Evolutionary conservation across 164 flowering plant species (phyloP).

Genomic region (Kingdonia uniflora): DNA sequence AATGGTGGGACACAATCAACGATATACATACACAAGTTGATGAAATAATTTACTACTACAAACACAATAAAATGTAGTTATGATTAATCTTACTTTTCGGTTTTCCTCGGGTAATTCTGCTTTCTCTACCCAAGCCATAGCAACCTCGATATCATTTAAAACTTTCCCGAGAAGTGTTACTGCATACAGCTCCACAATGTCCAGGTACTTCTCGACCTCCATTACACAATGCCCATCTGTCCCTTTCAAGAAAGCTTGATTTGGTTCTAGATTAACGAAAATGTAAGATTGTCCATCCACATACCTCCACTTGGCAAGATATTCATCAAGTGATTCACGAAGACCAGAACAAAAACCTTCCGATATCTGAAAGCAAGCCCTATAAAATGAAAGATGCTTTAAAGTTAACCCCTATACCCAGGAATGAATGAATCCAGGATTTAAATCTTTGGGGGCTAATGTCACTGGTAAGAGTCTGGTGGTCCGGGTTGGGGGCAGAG

Average conservation of each 20-base stretch:
- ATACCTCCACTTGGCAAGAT: slow-evolving; percentile 53
- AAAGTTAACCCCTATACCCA: too few relatives aligned
- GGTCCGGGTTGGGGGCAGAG: too few relatives aligned
- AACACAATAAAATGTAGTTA: neutral
- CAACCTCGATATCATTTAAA: slow-evolving; percentile 35
- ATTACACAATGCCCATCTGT: slow-evolving; percentile 8
- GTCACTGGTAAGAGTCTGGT: too few relatives aligned
- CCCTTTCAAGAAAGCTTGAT: slow-evolving; percentile 10
- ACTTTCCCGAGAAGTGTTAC: slow-evolving; percentile 37
- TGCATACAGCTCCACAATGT: slow-evolving; percentile 66
- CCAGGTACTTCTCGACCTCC: slow-evolving; percentile 29
- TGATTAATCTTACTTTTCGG: slow-evolving; percentile 41
- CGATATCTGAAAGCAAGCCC: slow-evolving; percentile 58
- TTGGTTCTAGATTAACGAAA: slow-evolving; percentile 16
- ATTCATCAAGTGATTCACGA: slow-evolving; percentile 56
- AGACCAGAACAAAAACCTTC: slow-evolving; percentile 36
- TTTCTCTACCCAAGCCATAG: slow-evolving; percentile 68
- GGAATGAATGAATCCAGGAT: too few relatives aligned
- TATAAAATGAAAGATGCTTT: too few relatives aligned
- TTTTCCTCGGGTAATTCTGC: slow-evolving; percentile 59
- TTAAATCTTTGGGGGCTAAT: too few relatives aligned
- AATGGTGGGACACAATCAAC: too few relatives aligned
- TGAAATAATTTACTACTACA: too few relatives aligned
- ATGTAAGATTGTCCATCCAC: slow-evolving; percentile 30
- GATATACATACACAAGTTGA: too few relatives aligned